Base-by-base conservation (phyloP, 805 yeast species). In the Wickerhamiella kazuoi region DNA sequence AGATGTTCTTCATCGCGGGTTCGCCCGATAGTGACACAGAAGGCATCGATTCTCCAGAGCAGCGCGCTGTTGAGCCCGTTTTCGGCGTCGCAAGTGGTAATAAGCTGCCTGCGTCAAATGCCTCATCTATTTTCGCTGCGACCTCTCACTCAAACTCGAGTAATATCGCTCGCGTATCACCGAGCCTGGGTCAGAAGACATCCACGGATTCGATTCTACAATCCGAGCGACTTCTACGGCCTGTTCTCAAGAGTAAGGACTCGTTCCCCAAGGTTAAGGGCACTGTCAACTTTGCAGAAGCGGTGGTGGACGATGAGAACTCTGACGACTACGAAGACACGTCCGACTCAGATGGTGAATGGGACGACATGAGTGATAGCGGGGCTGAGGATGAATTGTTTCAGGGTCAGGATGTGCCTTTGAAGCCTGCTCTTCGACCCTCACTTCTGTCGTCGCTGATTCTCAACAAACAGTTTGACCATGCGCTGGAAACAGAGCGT, bases 401-500 rank as follows among this genome's bases (percentile, higher is more conserved):
- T 49, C 52, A 19, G 48, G 57, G 39, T 49, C 49, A 46, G 20
- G 51, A 45, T 34, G 52, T 44, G 15, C 56, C 51, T 17, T 46
- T 36, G 29, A 50, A 43, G 39, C 63, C 60, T 3, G 45, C 46
- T 16, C 42, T 50, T 15, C 51, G 60, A 24, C 55, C 60, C 6
- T 62, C 67, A 7, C 47, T 62, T 23, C 44, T 62, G 19, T 62
- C 65, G 4, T 53, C 61, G n/a, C 40, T 61, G 37, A 56, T 61
- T 37, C 50, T 58, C 35, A 52, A 55, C 39, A 46, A 52, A 23
- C 55, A 48, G 21, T 7, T 15, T 9, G 17, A 20, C 14, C 24
- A 19, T 6, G 35, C 26, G n/a, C 14, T 23, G 11, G 26, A 19
- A 19, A 23, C 19, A 8, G 30, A 34, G 19, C 26, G 13, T 4